Percentiles rank a stretch among this genome's conserved stretches.
Conservation (phyloP, 2,329 filamentous ascomycete species). For the Fusarium equiseti region DNA sequence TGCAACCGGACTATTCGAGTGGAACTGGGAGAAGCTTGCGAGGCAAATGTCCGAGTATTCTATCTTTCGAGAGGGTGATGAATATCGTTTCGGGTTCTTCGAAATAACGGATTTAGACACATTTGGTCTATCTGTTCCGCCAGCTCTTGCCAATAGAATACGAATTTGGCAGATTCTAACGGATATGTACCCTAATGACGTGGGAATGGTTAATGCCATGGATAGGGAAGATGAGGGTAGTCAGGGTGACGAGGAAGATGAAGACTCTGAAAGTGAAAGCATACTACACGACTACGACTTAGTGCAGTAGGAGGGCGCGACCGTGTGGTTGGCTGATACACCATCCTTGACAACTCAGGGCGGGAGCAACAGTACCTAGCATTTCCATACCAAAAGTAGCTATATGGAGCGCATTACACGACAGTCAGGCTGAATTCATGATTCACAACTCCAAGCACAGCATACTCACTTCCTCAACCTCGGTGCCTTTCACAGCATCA, state of each 20-base stretch:
- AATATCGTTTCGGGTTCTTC: no score
- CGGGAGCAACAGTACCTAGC: background rate
- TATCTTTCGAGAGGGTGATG: background rate
- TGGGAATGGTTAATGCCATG: background rate
- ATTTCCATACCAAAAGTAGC: background rate
- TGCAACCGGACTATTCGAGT: background rate
- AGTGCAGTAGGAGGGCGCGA: no score
- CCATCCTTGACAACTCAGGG: background rate
- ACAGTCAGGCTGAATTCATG: background rate
- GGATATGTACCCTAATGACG: background rate
- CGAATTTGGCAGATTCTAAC: background rate
- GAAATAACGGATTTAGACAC: no score
- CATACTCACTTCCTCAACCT: background rate
- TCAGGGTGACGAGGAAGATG: background rate
- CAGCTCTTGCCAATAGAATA: background rate
- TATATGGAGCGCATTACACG: background rate
- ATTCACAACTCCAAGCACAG: background rate
- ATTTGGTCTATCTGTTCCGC: background rate
- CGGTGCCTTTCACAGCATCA: background rate
- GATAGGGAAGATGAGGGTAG: no score
- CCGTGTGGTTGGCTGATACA: no score
- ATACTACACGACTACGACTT: no score
- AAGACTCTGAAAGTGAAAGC: background rate
- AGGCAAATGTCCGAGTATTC: background rate
- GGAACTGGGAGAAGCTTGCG: conserved; percentile 7